Conservation (phyloP, 2,329 filamentous ascomycete genomes). For the Apiospora phragmitis region DNA sequence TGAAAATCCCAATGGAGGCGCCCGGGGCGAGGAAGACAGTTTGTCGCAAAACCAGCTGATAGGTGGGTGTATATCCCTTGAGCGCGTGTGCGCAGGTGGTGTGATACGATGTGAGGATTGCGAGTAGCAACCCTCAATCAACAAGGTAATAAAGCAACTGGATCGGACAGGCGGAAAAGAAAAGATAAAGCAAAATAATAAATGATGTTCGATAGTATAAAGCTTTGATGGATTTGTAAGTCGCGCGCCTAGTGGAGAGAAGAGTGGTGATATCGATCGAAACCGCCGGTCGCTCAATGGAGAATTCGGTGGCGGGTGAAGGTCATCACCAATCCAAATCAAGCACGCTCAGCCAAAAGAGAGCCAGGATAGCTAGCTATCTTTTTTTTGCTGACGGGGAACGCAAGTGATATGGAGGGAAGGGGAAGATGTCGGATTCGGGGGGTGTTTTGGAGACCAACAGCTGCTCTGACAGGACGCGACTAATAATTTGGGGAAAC, state of each 20-base stretch:
- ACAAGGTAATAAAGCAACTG: not conserved
- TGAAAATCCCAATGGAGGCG: not conserved
- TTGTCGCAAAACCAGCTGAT: conserved; percentile 1
- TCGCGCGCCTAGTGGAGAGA: not conserved
- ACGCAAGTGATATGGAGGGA: not conserved
- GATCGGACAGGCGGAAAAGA: not conserved
- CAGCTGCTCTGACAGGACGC: not conserved
- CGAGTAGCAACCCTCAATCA: not conserved
- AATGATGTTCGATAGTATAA: not conserved
- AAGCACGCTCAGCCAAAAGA: not conserved
- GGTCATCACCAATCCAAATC: conserved; percentile 10
- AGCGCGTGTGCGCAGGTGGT: not conserved
- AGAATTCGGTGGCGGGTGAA: conserved; percentile 13
- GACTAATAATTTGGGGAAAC: not conserved
- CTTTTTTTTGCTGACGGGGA: not conserved
- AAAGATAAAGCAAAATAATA: not conserved
- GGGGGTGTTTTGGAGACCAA: not conserved
- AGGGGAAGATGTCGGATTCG: not conserved
- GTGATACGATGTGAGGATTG: not conserved
- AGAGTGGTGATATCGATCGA: conserved; percentile 9
- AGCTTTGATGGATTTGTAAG: not conserved
- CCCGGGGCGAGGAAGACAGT: not conserved
- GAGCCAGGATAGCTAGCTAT: not conserved
- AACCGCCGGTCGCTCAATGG: not conserved
- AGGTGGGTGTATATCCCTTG: not conserved